Evolutionary conservation across 257 asterid species (phyloP), one percentile per base, ranked within the genome.

Genomic region (Echium plantagineum): DNA sequence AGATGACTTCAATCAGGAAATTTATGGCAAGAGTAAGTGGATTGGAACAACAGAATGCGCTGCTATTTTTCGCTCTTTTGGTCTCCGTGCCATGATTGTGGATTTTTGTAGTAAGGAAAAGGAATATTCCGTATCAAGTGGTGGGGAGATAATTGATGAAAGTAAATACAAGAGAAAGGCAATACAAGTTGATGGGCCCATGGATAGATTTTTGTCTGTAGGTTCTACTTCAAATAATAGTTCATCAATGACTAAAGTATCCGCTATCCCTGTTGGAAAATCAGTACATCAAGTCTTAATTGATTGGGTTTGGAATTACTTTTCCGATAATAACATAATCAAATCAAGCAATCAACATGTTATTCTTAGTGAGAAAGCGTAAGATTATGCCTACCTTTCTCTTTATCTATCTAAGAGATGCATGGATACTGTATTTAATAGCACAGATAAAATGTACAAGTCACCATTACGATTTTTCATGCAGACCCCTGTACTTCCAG

Each of bases 41-140:
- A 88, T 91, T 54, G 95, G 98, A 62, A 85, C 98, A 32, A 84
- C 93, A 0, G 95, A 91, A 64, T 88, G 96, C 73, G 98, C 98
- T 38, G 75, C 98, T 8, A 85, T 91, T 72, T 62, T 91, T 32
- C 90, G 94, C 12, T 88, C 87, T 28, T 91, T 91, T 75, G 94
- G 96, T 52, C 79, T 91, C 52, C 94, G 90, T 65, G 96, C 96
- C 22, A 71, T 70, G 70, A 75, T 91, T 71, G 90, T 88, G 58
- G 98, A 85, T 76, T 86, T 90, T 65, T 74, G 76, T 65, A 63
- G 85, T 55, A 75, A 68, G 66, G 82, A 76, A 60, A 64, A 61
- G 35, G 69, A 55, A 55, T 20, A 31, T 31, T 68, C 31, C 35
- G 32, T 52, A n/a, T 26, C 28, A 62, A 8, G 21, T 9, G 42